Base-by-base conservation (phyloP, 345 rosid genomes). In the Leavenworthia alabamica region DNA sequence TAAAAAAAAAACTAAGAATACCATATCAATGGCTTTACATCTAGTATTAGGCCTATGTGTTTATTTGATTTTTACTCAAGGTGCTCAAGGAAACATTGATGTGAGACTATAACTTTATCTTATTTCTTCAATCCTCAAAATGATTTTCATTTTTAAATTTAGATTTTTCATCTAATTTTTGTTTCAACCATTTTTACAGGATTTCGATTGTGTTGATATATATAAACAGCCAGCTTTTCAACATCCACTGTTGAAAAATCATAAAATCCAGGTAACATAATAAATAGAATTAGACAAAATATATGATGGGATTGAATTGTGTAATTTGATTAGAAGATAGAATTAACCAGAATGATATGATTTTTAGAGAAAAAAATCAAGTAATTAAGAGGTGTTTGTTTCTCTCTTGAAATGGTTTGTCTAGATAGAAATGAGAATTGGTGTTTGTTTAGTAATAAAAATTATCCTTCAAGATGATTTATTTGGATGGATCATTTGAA, bases 161-260 rank as follows among this genome's bases (percentile, higher is more conserved):
- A 46, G 0, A 56, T 2, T 0, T 16, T 45, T 39, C 45, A 36
- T 17, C 14, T 56, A 8, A 56, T 12, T 28, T 54, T 5, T 31
- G 61, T 32, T 32, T 35, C 7, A 51, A 40, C 7, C 7, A 17
- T 6, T 27, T 35, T 28, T 20, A 27, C 31, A 66, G 71, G 67
- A 68, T 14, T 68, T 31, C 17, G 67, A 68, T 22, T 60, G 73
- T 33, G 45, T 60, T 31, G 73, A 40, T 2, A 41, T 60, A 50
- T 29, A 68, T 37, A 68, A 59, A 43, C 67, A 68, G 24, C 66
- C 60, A 0, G 73, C 66, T 50, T 60, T 68, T n/a, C 59, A 51
- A 22, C 60, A 68, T 50, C 66, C 67, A 20, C n/a, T 40, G 45
- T 31, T 68, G 60, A 68, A 59, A 60, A 50, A 50, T 16, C 73